Base-by-base conservation (phyloP, 306 rosid species). In the Trichosanthes truncata region DNA sequence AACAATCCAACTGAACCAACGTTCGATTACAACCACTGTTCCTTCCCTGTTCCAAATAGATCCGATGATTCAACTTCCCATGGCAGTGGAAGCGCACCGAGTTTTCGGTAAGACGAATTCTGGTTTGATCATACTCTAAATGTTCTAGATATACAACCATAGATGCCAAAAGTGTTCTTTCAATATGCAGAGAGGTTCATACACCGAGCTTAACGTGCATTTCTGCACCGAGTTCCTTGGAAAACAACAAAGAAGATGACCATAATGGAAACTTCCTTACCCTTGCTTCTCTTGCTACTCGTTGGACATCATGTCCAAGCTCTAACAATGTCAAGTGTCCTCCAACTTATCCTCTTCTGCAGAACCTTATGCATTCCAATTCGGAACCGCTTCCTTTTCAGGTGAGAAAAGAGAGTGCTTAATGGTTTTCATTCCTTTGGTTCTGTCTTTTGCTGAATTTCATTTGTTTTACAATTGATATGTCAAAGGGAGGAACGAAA, bases 1-100 rank as follows among this genome's bases (percentile, higher is more conserved):
- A 87, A 89, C 48, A 66, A 80, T 81, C 83, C 92, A 41, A 56
- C 85, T 9, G 55, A 53, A 14, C 84, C 91, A 3, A 57, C 86
- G 75, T 82, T 87, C 81, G 76, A 83, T 85, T 84, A 71, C 83
- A 87, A 80, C 29, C 35, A 80, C 41, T 83, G 80, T 78, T 20
- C 86, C 74, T 77, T 45, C 23, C 4, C 73, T 82, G 88, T 84
- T 82, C 81, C 84, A 63, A 63, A 55, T 74, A 82, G 85, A 81
- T 67, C 86, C 18, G 87, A 87, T 83, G 83, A 82, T 77, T 78
- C 83, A 57, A 45, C 77, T 43, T 43, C 68, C 60, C 66, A 74
- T 0, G 61, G 78, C 7, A 15, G 52, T 73, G 59, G 59, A 74
- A 74, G 15, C 35, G 7, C 61, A 17, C 57, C 20, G 20, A 25